Conservation (phyloP, 1,284 basidiomycete species). For the Cutaneotrichosporon sp. region DNA sequence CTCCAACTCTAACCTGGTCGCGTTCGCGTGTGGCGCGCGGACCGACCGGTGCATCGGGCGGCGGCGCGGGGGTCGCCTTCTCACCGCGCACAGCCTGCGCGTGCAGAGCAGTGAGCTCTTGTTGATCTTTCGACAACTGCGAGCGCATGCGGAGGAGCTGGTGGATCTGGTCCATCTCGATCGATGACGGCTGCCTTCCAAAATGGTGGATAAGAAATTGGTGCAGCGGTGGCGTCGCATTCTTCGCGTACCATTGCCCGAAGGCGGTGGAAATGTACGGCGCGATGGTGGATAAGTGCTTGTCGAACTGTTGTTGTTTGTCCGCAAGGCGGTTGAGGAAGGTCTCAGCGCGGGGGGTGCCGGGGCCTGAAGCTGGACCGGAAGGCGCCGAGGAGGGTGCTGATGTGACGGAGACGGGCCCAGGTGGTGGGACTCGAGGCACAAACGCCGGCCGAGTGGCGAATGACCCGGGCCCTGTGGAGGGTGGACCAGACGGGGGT, state of each 20-base stretch:
- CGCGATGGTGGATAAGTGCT: conserved; percentile 30
- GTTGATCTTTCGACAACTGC: conserved; percentile 29
- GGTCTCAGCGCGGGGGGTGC: conserved; percentile 1
- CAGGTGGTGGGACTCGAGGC: background rate
- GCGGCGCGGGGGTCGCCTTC: background rate
- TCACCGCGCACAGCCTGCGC: conserved; percentile 18
- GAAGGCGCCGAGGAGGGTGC: background rate
- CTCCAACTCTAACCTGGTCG: background rate
- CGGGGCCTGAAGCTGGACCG: background rate
- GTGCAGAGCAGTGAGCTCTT: conserved; percentile 27
- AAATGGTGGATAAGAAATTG: conserved; percentile 45
- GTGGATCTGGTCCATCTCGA: conserved; percentile 41
- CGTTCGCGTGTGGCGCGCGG: conserved; percentile 8
- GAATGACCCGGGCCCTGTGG: background rate
- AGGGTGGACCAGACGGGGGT: background rate
- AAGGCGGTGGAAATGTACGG: conserved; percentile 47
- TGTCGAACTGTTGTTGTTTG: conserved; percentile 30
- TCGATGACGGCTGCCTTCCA: conserved; percentile 31
- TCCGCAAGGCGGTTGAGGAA: conserved; percentile 30
- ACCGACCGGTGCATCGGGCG: conserved; percentile 2
- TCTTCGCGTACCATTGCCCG: conserved; percentile 37
- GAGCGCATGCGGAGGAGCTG: conserved; percentile 29
- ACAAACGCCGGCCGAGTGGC: background rate
- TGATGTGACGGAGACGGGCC: background rate
- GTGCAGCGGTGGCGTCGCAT: conserved; percentile 28